Evolutionary conservation across 192 early-diverging fungal species (phyloP), one percentile per base, ranked within the genome.

Genomic region (Coemansia sp.): DNA sequence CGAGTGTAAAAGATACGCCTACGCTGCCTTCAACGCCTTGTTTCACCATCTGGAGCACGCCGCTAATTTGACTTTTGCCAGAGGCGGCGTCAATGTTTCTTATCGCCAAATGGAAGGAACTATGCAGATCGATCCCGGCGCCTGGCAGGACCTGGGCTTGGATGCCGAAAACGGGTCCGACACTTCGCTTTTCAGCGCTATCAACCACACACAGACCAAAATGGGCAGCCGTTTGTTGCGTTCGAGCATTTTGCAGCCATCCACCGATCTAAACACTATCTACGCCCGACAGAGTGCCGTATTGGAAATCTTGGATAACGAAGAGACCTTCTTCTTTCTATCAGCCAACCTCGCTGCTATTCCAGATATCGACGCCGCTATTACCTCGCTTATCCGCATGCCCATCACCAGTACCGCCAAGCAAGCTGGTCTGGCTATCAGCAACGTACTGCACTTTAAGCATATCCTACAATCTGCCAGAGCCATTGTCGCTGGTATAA

Each of bases 161-260:
- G 73, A 73, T 20, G 57, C 41, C 22, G 55, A 31, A 9, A 44
- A 52, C 8, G 66, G 61, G 5, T 10, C 43, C 15, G 72, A 71
- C 1, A 63, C 41, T 10, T 76, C 76, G 13, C 60, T 78, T 13
- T 75, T 77, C 20, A 51, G 64, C 27, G 69, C 75, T 4, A 84
- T 79, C 38, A 72, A 78, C 43, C 72, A 82, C 52, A 83, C 76
- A 27, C 54, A 55, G 20, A 77, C 75, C 31, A 71, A 68, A 47
- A 78, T 74, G 72, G 84, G 79, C 27, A 76, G 87, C 16, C 86
- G 93, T 4, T 70, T 95, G 18, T 81, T 97, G 33, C 87, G 91
- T 5, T 85, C 87, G 38, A 94, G 88, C 75, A 91, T 96, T 12
- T 63, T 97, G 18, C 93, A 95, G 72, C 95, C 94, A 16, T 70